Evolutionary conservation across 805 yeast species (phyloP).

Genomic region (Sugiyamaella boreocaroliniensis): DNA sequence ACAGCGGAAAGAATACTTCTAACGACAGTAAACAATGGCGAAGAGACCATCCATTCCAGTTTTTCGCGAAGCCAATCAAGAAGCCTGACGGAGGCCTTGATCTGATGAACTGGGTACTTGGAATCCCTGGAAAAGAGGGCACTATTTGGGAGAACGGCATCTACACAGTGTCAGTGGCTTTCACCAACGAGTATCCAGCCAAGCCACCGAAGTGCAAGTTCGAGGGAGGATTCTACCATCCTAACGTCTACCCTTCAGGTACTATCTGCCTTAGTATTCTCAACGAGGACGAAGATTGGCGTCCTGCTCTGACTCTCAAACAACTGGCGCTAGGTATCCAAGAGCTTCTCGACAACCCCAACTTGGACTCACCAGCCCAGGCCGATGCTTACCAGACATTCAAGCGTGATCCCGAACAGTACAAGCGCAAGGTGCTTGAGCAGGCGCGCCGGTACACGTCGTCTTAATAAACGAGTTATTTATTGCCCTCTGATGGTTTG

Average conservation of each 20-base stretch:
- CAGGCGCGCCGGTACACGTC: slow-evolving; percentile 68
- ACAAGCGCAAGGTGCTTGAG: slow-evolving; percentile 69
- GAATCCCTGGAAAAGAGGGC: slow-evolving; percentile 86
- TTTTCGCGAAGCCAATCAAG: slow-evolving; percentile 84
- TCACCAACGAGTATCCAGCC: slow-evolving; percentile 87
- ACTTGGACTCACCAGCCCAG: slow-evolving; percentile 95
- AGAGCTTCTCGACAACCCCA: slow-evolving; percentile 82
- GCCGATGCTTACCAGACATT: slow-evolving; percentile 75
- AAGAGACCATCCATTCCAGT: slow-evolving; percentile 97
- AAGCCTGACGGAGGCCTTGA: slow-evolving; percentile 77
- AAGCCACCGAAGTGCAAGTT: slow-evolving; percentile 94
- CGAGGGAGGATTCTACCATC: slow-evolving; percentile 89
- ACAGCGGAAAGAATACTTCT: not conserved
- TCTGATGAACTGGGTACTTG: slow-evolving; percentile 84
- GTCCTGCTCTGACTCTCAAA: slow-evolving; percentile 89
- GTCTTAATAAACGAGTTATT: not conserved
- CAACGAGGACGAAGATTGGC: slow-evolving; percentile 96
- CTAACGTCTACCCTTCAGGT: slow-evolving; percentile 96
- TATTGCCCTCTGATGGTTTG: no score
- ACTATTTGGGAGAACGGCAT: slow-evolving; percentile 90
- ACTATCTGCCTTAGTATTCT: slow-evolving; percentile 88
- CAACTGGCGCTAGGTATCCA: slow-evolving; percentile 89
- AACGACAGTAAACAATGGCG: slow-evolving; percentile 83
- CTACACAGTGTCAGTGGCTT: slow-evolving; percentile 72
- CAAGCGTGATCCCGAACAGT: slow-evolving; percentile 56